These are phyloP conservation scores for Aspergillus sp. DNA, from an alignment of 2,329 filamentous ascomycete species.

Conservation along the genomic window DNA sequence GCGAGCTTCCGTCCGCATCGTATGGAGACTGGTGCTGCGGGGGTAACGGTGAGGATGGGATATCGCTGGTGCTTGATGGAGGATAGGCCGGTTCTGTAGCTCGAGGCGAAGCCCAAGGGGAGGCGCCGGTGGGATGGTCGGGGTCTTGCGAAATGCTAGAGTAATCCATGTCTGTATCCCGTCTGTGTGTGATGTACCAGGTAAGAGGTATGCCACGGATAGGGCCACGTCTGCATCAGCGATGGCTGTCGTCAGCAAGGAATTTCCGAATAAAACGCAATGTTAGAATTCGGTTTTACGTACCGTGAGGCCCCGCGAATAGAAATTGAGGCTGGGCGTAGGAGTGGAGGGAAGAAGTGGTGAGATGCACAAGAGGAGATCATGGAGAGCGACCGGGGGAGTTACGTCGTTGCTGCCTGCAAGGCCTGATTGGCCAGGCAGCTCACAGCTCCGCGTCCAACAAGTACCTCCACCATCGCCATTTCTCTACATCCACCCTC, in stretches of 20 bases:
- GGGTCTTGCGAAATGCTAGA: constrained; percentile 58
- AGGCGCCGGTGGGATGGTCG: constrained; percentile 58
- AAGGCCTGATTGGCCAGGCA: constrained; percentile 24
- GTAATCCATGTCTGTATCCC: constrained; percentile 60
- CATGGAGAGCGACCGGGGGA: constrained; percentile 10
- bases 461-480: constrained; percentile 13
- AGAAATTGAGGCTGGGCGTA: constrained; percentile 1
- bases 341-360: neutral
- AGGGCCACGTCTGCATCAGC: constrained; percentile 22
- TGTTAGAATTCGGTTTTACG: neutral
- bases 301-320: constrained; percentile 19
- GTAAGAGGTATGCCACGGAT: constrained; percentile 17
- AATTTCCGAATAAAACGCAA: neutral
- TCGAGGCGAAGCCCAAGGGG: constrained; percentile 65
- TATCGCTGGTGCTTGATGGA: constrained; percentile 35
- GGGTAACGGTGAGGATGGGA: constrained; percentile 44
- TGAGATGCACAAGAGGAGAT: constrained; percentile 6
- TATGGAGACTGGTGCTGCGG: constrained; percentile 37
- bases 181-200: constrained; percentile 14
- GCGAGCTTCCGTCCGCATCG: constrained; percentile 23
- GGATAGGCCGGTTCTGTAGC: constrained; percentile 46
- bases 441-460: constrained; percentile 8
- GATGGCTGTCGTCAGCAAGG: constrained; percentile 13
- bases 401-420: constrained; percentile 22
- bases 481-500: neutral